Evolutionary conservation across 208 protist genomes (phyloP).

Genomic region (Trypanosoma grayi): DNA sequence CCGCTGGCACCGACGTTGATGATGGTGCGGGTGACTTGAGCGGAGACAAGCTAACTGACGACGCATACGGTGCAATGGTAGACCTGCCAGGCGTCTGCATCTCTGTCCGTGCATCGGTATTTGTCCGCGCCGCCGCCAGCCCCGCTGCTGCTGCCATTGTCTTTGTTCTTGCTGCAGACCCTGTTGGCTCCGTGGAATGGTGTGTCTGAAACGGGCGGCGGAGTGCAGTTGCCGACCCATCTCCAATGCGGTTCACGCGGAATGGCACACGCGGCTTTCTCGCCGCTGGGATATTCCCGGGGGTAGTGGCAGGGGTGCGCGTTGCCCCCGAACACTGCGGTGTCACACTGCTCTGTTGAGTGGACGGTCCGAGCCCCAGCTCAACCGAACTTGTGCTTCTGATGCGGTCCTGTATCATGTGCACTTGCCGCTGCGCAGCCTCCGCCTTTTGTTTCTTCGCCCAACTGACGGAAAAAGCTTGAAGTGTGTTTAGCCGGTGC

Average conservation of each 20-base stretch:
- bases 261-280: slow-evolving; percentile 16
- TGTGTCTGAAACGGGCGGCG: background rate
- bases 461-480: slow-evolving; percentile 12
- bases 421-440: background rate
- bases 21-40: background rate
- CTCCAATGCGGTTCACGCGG: slow-evolving; percentile 24
- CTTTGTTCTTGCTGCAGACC: background rate
- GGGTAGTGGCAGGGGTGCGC: background rate
- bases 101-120: background rate
- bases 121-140: too few relatives aligned
- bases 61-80: slow-evolving; percentile 21
- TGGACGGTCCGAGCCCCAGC: background rate
- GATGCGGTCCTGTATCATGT: slow-evolving; percentile 17
- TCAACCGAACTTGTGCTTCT: background rate
- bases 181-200: background rate
- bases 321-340: background rate
- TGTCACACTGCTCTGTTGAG: background rate
- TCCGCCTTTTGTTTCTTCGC: background rate
- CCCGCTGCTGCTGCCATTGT: too few relatives aligned
- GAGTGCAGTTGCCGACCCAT: slow-evolving; percentile 16
- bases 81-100: background rate
- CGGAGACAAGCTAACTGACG: slow-evolving; percentile 9
- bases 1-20: background rate
- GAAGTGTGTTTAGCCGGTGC: slow-evolving; percentile 41
- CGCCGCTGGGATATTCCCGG: background rate